These are phyloP conservation scores for Xylona heveae DNA, from an alignment of 495 filamentous ascomycete species.

Conservation along the genomic window DNA sequence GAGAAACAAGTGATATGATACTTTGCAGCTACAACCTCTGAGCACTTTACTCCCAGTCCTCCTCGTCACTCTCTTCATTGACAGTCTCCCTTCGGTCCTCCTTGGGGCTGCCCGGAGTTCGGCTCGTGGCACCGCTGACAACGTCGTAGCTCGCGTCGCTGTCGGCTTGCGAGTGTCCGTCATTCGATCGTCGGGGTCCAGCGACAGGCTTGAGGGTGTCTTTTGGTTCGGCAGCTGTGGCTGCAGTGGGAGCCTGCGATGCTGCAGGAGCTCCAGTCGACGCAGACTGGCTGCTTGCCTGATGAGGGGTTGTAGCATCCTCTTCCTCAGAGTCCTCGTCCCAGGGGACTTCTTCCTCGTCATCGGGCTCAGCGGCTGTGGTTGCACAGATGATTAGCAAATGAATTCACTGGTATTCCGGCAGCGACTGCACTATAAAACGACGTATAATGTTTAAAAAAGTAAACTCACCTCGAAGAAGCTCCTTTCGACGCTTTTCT, in stretches of 20 bases:
- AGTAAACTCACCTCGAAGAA: constrained; percentile 58
- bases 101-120: constrained; percentile 56
- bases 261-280: constrained; percentile 27
- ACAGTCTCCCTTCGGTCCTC: constrained; percentile 17
- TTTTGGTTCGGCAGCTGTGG: constrained; percentile 8
- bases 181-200: constrained; percentile 61
- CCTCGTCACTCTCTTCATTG: constrained; percentile 7
- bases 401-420: constrained; percentile 7
- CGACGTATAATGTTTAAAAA: too few species aligned
- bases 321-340: constrained; percentile 60
- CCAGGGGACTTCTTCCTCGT: constrained; percentile 67
- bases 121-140: constrained; percentile 43
- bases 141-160: constrained; percentile 90
- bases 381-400: constrained; percentile 4
- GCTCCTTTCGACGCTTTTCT: constrained; percentile 70
- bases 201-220: constrained; percentile 27
- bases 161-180: constrained; percentile 64
- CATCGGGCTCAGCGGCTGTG: constrained; percentile 30
- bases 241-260: constrained; percentile 5
- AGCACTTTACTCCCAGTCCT: constrained; percentile 6
- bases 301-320: constrained; percentile 16
- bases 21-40: background rate
- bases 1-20: too few species aligned
- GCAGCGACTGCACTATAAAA: too few species aligned
- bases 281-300: constrained; percentile 22